Evolutionary conservation across 2,329 filamentous ascomycete genomes (phyloP), one percentile per base, ranked within the genome.

Genomic region (Epicoccum sorghinum): DNA sequence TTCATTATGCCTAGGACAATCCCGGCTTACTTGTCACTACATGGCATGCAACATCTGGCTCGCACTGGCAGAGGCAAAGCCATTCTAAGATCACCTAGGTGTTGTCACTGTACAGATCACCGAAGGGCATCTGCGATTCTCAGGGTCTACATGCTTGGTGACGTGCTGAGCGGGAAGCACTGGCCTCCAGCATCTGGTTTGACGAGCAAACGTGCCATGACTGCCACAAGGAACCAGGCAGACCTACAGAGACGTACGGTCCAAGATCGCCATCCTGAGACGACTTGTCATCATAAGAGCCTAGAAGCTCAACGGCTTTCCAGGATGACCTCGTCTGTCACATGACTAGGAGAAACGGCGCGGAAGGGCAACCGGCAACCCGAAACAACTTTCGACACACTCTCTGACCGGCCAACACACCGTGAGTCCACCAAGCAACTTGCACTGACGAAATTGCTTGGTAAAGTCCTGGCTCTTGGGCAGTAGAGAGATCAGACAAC

Each of bases 121-220:
- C 42, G 41, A 40, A 57, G 51, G 60, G 50, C 46, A 37, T 56
- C 41, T 60, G 60, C 59, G 41, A 49, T 29, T 25, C 33, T 33
- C 49, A 57, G 43, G 46, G 41, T 46, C 32, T 50, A 33, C 37
- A 44, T 33, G 29, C 39, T 23, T 29, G 13, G 24, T 40, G 46
- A 45, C 49, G 46, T 46, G 36, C 42, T 52, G 41, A 49, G 36
- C 58, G 55, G 52, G 49, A 64, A 59, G 64, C 64, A 62, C 55
- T 60, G 64, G 55, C 61, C 57, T 45, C 51, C 42, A 50, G 36
- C 46, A 50, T 52, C 49, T 48, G 33, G 48, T 39, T 48, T 46
- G 29, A 40, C 58, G 57, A 59, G 36, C 45, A 54, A 48, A 55
- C 57, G 56, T 60, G 56, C 57, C 37, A 55, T 39, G 41, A 48